These are phyloP conservation scores for Ambrosia hybrid DNA, from an alignment of 140 eudicot species.

Conservation along the genomic window DNA sequence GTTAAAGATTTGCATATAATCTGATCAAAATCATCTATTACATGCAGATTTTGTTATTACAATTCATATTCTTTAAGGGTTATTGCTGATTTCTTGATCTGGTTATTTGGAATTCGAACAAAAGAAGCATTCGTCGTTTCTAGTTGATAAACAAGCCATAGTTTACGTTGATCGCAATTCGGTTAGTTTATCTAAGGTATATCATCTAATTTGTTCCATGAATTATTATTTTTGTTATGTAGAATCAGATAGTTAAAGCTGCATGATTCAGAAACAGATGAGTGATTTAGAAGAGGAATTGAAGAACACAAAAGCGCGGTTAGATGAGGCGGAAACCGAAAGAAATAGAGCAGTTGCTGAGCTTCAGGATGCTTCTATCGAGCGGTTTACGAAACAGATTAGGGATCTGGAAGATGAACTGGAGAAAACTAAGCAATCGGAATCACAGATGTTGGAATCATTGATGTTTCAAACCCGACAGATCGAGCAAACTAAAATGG, in stretches of 20 bases:
- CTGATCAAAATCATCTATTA: background rate
- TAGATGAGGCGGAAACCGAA: conserved; percentile 17
- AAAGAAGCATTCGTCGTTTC: conserved; percentile 42
- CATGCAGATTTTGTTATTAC: conserved; percentile 8
- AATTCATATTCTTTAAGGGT: conserved; percentile 5
- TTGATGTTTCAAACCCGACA: conserved; percentile 46
- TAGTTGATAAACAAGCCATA: conserved; percentile 53
- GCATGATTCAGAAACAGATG: conserved; percentile 49
- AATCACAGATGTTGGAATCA: conserved; percentile 46
- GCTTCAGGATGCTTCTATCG: conserved; percentile 32
- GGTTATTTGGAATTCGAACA: conserved; percentile 54
- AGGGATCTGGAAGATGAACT: conserved; percentile 56
- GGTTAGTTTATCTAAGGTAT: conserved; percentile 47
- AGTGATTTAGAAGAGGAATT: conserved; percentile 50
- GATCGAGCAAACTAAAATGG: conserved; percentile 46
- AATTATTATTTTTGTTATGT: conserved; percentile 17
- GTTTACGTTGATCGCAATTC: conserved; percentile 43
- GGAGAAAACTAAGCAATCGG: conserved; percentile 49
- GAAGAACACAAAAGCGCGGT: conserved; percentile 37
- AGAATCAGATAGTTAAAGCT: conserved; percentile 43
- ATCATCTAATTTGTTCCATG: background rate
- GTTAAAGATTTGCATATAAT: background rate
- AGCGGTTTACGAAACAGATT: conserved; percentile 35
- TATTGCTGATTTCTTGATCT: conserved; percentile 46
- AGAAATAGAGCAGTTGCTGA: conserved; percentile 10